Evolutionary conservation across 345 rosid genomes (phyloP).

Genomic region (Melastoma malabathricum): DNA sequence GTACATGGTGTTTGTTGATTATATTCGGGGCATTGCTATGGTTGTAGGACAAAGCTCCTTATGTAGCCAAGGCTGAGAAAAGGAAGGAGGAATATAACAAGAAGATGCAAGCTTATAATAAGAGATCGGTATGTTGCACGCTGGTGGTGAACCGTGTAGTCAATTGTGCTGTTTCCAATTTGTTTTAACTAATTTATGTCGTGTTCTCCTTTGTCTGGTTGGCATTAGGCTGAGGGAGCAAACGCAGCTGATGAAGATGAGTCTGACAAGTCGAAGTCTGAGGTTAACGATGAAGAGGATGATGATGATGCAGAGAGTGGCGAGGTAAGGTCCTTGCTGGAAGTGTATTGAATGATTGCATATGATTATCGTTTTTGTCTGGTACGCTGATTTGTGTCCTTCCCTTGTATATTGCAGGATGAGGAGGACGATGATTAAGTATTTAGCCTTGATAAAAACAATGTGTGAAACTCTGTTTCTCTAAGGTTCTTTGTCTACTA

Average conservation of each 20-base stretch:
- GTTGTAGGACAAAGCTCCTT: slow-evolving; percentile 59
- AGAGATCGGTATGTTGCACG: slow-evolving; percentile 28
- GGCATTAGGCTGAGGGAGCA: slow-evolving; percentile 35
- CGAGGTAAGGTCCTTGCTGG: slow-evolving; percentile 25
- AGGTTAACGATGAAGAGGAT: slow-evolving; percentile 48
- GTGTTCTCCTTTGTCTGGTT: too few species aligned
- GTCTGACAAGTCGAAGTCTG: slow-evolving; percentile 76
- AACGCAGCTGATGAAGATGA: slow-evolving; percentile 44
- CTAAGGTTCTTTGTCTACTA: background rate
- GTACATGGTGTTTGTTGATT: too few species aligned
- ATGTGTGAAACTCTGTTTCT: too few species aligned
- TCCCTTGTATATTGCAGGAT: slow-evolving; percentile 19
- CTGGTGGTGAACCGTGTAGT: background rate
- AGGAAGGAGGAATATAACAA: slow-evolving; percentile 55
- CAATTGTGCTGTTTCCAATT: background rate
- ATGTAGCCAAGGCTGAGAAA: slow-evolving; percentile 35
- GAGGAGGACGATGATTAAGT: slow-evolving; percentile 47
- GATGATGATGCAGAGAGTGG: slow-evolving; percentile 37
- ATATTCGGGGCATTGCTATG: background rate
- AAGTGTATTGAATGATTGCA: too few species aligned
- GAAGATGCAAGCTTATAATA: slow-evolving; percentile 49
- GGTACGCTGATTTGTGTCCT: background rate
- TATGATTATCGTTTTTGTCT: background rate
- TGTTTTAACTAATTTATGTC: background rate
- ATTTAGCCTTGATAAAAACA: background rate